Evolutionary conservation across 306 rosid species (phyloP), one percentile per base, ranked within the genome.

Genomic region (Quercus parvula): DNA sequence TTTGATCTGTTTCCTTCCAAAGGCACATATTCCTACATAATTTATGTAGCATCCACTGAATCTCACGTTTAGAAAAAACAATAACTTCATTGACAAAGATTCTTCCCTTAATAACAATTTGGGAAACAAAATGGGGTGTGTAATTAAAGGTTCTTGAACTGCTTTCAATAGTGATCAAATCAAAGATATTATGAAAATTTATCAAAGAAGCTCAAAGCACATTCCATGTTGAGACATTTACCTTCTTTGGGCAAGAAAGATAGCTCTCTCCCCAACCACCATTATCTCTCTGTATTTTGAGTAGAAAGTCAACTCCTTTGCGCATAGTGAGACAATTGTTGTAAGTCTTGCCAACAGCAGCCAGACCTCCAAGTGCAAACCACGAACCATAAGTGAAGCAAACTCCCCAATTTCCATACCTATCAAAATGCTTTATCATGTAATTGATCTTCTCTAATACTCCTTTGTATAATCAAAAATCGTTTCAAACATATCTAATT

Each of bases 211-310:
- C 46, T 38, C 11, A 38, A 49, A 49, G 54, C 54, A 13, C 54
- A 49, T 49, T 12, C 54, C 54, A 1, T 24, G 31, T 22, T 4
- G 4, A 19, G 9, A 68, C 15, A 7, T 17, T 5, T 54, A 89
- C 92, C 88, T 87, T 85, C 75, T 78, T 68, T 0, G 89, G 90
- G 56, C 91, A 70, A 44, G 91, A 92, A 28, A 87, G 83, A 71
- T 89, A 87, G 41, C 94, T 88, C 67, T 92, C 97, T 7, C 89
- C 94, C 97, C 97, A 92, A 0, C 94, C 94, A 52, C 97, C 97
- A 20, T 92, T 82, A 0, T 86, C 82, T 33, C 80, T 82, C 22
- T 88, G 94, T 15, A 75, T 51, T n/a, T 41, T 38, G 30, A 92
- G 90, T 22, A 92, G 78, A 84, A 92, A 92, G 2, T 79, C 19